Percentiles rank a stretch among this genome's conserved stretches.
phyloP scores from a whole-genome alignment of 345 rosid genomes.

The Aegle marmelos region DNA sequence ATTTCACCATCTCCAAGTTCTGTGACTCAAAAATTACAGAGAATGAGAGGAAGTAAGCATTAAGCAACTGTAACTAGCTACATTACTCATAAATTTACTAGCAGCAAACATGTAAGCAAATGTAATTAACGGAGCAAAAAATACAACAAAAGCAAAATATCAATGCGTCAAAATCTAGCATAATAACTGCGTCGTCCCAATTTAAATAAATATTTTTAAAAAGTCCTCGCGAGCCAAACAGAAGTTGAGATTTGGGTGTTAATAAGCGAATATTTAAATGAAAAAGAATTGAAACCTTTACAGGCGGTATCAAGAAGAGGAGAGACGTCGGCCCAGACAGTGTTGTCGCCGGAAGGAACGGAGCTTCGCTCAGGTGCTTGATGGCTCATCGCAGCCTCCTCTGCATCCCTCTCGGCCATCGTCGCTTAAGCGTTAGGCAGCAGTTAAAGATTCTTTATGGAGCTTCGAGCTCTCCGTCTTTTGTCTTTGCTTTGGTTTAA shows the following conservation, averaged over 20 bases:
- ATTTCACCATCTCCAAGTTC: constrained; percentile 85
- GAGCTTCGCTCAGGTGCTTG: constrained; percentile 30
- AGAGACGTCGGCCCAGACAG: constrained; percentile 80
- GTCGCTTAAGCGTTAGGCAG: neutral
- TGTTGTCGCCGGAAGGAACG: constrained; percentile 57
- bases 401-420: constrained; percentile 20
- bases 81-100: neutral
- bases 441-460: neutral
- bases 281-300: constrained; percentile 34
- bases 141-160: neutral
- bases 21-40: constrained; percentile 15
- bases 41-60: neutral
- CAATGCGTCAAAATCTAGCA: neutral
- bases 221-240: neutral
- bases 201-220: neutral
- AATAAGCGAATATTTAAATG: neutral
- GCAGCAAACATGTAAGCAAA: neutral
- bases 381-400: constrained; percentile 25
- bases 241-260: neutral
- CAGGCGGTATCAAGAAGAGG: constrained; percentile 71
- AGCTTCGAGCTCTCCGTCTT: neutral
- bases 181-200: neutral
- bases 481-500: neutral
- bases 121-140: too few species aligned
- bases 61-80: neutral